A percentile compares a stretch with the other conserved stretches of the same genome.
phyloP scores from a whole-genome alignment of 495 filamentous ascomycete species.

The Trichoderma asperelloides region DNA sequence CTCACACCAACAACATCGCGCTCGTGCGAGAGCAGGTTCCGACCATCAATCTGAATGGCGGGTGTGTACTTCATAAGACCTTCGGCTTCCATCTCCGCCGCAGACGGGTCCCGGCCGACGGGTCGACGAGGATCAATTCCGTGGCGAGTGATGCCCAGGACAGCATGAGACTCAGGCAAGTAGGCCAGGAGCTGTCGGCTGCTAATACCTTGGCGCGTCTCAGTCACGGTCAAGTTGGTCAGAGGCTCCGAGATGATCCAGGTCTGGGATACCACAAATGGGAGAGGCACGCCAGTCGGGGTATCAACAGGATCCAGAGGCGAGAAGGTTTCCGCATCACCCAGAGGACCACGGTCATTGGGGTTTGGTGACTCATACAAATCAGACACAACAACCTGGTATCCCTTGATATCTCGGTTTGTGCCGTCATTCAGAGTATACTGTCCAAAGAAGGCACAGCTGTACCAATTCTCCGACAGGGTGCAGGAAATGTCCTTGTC shows the following conservation, averaged over 20 bases:
- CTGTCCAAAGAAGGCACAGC: constrained; percentile 76
- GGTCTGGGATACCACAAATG: constrained; percentile 67
- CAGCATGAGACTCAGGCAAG: constrained; percentile 57
- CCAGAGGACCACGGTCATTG: constrained; percentile 80
- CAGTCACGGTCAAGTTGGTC: constrained; percentile 69
- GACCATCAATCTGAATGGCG: constrained; percentile 74
- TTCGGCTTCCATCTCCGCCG: constrained; percentile 65
- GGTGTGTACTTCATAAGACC: constrained; percentile 71
- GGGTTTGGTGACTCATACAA: constrained; percentile 75
- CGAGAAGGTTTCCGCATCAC: constrained; percentile 60
- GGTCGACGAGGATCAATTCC: constrained; percentile 83
- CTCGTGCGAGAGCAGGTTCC: constrained; percentile 71
- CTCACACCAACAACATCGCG: constrained; percentile 71
- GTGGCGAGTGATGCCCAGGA: constrained; percentile 69
- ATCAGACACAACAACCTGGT: constrained; percentile 80
- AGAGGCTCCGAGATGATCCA: constrained; percentile 72
- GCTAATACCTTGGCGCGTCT: constrained; percentile 90
- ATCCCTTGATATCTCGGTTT: constrained; percentile 59
- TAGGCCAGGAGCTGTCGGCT: constrained; percentile 71
- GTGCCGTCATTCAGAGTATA: constrained; percentile 38
- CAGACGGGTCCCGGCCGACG: constrained; percentile 71
- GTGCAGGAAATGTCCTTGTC: constrained; percentile 64
- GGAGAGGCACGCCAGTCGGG: constrained; percentile 36
- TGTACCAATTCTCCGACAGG: constrained; percentile 91
- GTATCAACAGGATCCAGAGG: constrained; percentile 47